Percentiles rank a stretch among this genome's conserved stretches.
Conservation (phyloP, 495 filamentous ascomycete species). For the Amphirosellinia nigrospora region DNA sequence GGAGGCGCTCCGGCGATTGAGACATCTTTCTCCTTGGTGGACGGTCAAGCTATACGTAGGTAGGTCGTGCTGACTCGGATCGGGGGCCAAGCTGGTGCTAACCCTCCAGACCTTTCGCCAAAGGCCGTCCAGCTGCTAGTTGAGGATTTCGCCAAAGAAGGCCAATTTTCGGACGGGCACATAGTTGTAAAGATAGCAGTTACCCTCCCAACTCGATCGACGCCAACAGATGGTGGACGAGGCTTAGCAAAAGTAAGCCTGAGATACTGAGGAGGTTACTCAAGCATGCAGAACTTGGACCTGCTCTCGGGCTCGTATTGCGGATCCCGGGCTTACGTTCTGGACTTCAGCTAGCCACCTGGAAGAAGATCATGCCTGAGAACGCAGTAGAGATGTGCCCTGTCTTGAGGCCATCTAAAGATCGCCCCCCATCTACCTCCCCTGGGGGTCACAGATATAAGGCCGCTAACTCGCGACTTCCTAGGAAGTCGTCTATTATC, state of each 20-base stretch:
- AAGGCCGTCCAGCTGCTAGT: not conserved
- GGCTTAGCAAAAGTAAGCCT: not conserved
- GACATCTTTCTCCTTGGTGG: slow-evolving; percentile 11
- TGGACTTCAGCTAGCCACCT: not conserved
- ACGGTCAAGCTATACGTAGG: not conserved
- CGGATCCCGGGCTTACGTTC: not conserved
- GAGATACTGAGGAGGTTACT: not conserved
- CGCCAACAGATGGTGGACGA: not conserved
- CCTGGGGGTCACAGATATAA: not conserved
- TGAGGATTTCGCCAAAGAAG: slow-evolving; percentile 3
- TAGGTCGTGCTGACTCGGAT: not conserved
- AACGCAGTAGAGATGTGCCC: slow-evolving; percentile 4
- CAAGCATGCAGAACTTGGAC: not conserved
- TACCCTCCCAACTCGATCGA: not conserved
- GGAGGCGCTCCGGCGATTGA: not conserved
- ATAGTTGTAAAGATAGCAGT: slow-evolving; percentile 3
- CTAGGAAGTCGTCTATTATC: slow-evolving; percentile 17
- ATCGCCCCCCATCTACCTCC: too few relatives aligned
- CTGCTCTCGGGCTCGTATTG: not conserved
- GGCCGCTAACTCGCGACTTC: slow-evolving; percentile 13
- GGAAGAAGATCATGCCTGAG: slow-evolving; percentile 1
- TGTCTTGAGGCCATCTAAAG: not conserved
- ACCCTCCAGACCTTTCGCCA: not conserved
- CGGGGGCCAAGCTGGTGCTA: not conserved
- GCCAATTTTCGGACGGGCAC: not conserved